phyloP scores from a whole-genome alignment of 1,139 yeast species.

The Hyphopichia burtonii region DNA sequence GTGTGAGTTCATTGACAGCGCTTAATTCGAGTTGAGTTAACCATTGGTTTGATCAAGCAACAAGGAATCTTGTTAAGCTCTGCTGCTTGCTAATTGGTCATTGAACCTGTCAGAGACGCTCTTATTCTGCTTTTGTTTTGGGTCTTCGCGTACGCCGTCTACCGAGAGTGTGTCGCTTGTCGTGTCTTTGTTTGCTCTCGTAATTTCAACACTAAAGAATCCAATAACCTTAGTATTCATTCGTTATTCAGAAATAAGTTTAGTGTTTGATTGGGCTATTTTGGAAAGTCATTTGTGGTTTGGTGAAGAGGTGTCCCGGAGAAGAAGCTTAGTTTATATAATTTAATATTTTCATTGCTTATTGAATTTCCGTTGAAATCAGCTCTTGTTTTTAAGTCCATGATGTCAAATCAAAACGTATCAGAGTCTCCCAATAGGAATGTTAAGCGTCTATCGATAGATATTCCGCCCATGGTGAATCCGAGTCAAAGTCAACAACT shows the following conservation, averaged over 20 bases:
- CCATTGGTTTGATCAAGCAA: too few relatives aligned
- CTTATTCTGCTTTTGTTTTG: neutral
- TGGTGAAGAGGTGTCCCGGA: too few relatives aligned
- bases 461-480: neutral
- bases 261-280: too few relatives aligned
- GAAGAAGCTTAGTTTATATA: too few relatives aligned
- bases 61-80: too few relatives aligned
- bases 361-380: neutral
- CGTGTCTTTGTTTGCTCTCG: conserved; percentile 1
- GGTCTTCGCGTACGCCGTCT: neutral
- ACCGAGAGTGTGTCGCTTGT: neutral
- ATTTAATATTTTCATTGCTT: neutral
- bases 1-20: too few relatives aligned
- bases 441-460: conserved; percentile 1
- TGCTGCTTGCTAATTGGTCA: too few relatives aligned
- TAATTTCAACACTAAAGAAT: neutral
- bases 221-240: too few relatives aligned
- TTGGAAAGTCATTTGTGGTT: too few relatives aligned
- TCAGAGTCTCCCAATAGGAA: conserved; percentile 3
- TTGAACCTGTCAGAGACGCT: too few relatives aligned
- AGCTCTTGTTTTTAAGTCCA: neutral
- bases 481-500: neutral
- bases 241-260: too few relatives aligned
- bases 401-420: neutral
- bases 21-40: too few relatives aligned